Evolutionary conservation across 495 filamentous ascomycete genomes (phyloP).

Genomic region (Hyaloscypha variabilis): DNA sequence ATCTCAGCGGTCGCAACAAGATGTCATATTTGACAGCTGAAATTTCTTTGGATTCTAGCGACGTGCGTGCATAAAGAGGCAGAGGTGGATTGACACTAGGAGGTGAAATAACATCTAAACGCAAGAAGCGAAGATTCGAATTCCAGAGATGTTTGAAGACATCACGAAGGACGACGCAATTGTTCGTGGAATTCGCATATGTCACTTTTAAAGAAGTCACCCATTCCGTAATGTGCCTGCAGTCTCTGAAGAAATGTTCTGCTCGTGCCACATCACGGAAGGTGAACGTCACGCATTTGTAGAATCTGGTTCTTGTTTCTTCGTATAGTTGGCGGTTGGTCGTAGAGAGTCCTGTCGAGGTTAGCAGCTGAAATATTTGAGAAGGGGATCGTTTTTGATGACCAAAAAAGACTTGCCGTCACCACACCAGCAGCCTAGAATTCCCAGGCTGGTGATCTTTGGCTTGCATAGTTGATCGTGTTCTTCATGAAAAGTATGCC

Average conservation of each 20-base stretch:
- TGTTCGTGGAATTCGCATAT: neutral
- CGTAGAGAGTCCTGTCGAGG: constrained; percentile 14
- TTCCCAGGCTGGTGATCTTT: neutral
- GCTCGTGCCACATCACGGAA: neutral
- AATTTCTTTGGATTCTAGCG: neutral
- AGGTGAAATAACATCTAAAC: neutral
- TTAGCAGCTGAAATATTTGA: no score
- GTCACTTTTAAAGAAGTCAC: constrained; percentile 7
- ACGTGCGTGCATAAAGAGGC: constrained; percentile 2
- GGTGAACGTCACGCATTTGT: constrained; percentile 8
- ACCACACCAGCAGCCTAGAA: constrained; percentile 17
- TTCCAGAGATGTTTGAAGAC: neutral
- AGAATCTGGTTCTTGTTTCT: constrained; percentile 11
- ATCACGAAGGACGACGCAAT: neutral
- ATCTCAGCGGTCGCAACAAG: neutral
- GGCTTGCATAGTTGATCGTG: neutral
- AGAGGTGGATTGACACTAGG: neutral
- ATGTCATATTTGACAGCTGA: constrained; percentile 3
- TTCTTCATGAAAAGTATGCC: constrained; percentile 8
- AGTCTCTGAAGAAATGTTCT: neutral
- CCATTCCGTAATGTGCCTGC: neutral
- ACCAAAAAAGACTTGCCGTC: no score
- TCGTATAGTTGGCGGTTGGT: constrained; percentile 12
- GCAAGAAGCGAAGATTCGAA: neutral
- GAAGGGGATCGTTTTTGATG: no score